phyloP scores from a whole-genome alignment of 2,329 filamentous ascomycete species.

The Myriosclerotinia scirpicola region DNA sequence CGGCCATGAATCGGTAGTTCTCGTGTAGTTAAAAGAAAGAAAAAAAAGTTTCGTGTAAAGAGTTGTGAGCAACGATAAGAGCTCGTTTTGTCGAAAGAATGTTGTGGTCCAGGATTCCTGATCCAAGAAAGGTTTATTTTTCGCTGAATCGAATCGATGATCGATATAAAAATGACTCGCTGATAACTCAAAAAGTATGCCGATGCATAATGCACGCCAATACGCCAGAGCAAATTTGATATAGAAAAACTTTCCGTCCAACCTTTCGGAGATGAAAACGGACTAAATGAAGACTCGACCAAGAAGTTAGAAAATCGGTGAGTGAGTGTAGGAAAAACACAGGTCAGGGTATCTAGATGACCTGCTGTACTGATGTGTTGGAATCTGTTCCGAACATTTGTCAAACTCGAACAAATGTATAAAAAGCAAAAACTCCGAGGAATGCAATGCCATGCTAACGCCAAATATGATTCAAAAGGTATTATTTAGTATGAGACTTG shows the following conservation, averaged over 20 bases:
- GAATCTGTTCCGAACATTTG: conserved; percentile 20
- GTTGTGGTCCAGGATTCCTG: conserved; percentile 38
- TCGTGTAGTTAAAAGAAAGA: not conserved
- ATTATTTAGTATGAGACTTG: conserved; percentile 62
- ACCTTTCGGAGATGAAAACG: conserved; percentile 20
- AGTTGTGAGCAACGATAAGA: conserved; percentile 21
- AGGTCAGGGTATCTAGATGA: conserved; percentile 23
- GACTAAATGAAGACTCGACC: conserved; percentile 17
- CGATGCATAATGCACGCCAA: conserved; percentile 37
- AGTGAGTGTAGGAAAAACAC: conserved; percentile 18
- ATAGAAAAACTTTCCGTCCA: conserved; percentile 28
- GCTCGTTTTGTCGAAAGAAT: conserved; percentile 32
- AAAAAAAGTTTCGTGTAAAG: conserved; percentile 23
- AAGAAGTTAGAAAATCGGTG: conserved; percentile 14
- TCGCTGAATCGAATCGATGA: conserved; percentile 28
- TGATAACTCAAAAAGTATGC: conserved; percentile 37
- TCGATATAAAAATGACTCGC: conserved; percentile 27
- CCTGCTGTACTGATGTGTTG: conserved; percentile 18
- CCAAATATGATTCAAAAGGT: conserved; percentile 34
- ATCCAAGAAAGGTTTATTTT: conserved; percentile 36
- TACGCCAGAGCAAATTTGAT: conserved; percentile 35
- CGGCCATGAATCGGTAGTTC: conserved; percentile 3
- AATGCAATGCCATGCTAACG: conserved; percentile 30
- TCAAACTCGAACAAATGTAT: conserved; percentile 7
- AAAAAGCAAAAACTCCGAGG: conserved; percentile 16